Evolutionary conservation across 495 filamentous ascomycete genomes (phyloP).

Genomic region (Penicillium cosmopolitanum): DNA sequence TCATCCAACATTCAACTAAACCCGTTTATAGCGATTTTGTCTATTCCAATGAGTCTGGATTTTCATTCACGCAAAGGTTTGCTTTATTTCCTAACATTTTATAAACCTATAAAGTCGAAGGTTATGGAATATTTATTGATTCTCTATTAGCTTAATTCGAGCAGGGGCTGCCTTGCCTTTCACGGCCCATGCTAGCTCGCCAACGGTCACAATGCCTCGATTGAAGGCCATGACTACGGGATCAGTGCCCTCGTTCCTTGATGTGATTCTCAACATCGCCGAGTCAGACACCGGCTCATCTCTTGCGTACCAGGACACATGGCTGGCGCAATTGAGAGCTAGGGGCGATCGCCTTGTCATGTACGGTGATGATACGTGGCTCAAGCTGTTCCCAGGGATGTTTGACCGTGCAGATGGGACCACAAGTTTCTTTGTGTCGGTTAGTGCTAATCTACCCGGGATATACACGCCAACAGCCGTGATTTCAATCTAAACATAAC

Average conservation of each 20-base stretch:
- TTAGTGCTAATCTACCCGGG: constrained; percentile 49
- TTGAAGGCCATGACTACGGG: constrained; percentile 98
- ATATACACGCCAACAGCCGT: neutral
- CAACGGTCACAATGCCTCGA: constrained; percentile 97
- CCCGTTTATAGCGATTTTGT: constrained; percentile 83
- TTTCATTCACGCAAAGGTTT: constrained; percentile 87
- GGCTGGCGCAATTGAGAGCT: constrained; percentile 88
- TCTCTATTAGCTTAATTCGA: constrained; percentile 70
- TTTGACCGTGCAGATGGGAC: constrained; percentile 90
- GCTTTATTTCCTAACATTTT: constrained; percentile 13
- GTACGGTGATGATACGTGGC: constrained; percentile 98
- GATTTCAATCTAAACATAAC: neutral
- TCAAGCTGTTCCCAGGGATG: constrained; percentile 89
- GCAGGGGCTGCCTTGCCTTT: constrained; percentile 85
- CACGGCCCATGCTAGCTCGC: constrained; percentile 92
- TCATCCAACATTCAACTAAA: neutral
- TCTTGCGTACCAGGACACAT: constrained; percentile 86
- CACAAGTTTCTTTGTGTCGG: constrained; percentile 96
- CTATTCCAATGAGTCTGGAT: constrained; percentile 78
- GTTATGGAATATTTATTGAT: neutral
- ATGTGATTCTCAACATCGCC: constrained; percentile 95
- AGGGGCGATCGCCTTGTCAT: constrained; percentile 79
- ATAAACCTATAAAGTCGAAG: neutral
- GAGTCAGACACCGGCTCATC: constrained; percentile 90
- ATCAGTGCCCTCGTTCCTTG: constrained; percentile 93